phyloP scores from a whole-genome alignment of 805 yeast genomes.

The Blastobotrys terrestris region DNA sequence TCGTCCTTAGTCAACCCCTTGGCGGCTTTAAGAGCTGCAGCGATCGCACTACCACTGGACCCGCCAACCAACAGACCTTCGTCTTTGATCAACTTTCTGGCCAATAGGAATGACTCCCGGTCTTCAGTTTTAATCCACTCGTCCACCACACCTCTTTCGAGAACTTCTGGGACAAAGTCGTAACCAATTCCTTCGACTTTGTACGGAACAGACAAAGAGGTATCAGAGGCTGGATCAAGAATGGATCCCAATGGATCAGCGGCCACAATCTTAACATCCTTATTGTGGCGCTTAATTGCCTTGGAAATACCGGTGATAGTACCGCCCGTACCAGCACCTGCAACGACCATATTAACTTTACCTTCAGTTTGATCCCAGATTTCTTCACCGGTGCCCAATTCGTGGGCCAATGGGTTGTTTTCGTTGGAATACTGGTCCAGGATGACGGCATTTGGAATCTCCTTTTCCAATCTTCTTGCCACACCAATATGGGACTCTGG shows the following conservation, averaged over 20 bases:
- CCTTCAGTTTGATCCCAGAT: constrained; percentile 77
- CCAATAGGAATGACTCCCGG: constrained; percentile 68
- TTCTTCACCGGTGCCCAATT: constrained; percentile 77
- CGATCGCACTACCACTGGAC: constrained; percentile 78
- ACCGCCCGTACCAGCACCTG: constrained; percentile 96
- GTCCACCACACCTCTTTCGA: constrained; percentile 60
- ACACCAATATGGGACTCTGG: constrained; percentile 91
- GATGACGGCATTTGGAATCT: constrained; percentile 78
- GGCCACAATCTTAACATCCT: constrained; percentile 56
- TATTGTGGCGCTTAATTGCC: constrained; percentile 66
- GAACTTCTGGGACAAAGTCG: constrained; percentile 79
- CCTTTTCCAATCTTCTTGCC: constrained; percentile 70
- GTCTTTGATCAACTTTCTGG: constrained; percentile 74
- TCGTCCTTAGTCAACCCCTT: constrained; percentile 67
- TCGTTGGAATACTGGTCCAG: constrained; percentile 76
- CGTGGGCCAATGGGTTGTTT: constrained; percentile 80
- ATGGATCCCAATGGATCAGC: constrained; percentile 89
- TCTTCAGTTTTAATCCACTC: constrained; percentile 85
- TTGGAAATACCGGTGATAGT: constrained; percentile 77
- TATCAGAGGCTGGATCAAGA: constrained; percentile 71
- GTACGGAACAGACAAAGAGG: constrained; percentile 48
- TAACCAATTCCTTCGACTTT: constrained; percentile 90
- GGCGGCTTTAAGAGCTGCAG: constrained; percentile 68
- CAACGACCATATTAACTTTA: constrained; percentile 65
- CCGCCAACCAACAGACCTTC: constrained; percentile 89